Percentiles rank a stretch among this genome's conserved stretches.
Evolutionary conservation across 2,329 filamentous ascomycete genomes (phyloP).

Genomic region (Sporothrix phasma): DNA sequence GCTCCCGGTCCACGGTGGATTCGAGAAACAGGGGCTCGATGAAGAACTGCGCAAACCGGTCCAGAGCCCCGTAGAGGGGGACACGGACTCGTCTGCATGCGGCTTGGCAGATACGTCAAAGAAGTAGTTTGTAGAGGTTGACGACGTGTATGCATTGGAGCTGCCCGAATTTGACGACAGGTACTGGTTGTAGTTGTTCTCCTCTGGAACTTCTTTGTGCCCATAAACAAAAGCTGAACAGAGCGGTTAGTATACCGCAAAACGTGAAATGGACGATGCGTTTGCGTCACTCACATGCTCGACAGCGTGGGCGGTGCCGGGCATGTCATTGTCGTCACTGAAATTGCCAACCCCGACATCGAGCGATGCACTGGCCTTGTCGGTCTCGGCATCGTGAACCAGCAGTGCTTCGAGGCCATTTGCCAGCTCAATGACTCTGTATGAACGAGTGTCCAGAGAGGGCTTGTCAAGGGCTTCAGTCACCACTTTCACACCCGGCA

Average conservation of each 20-base stretch:
- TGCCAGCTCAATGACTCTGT: constrained; percentile 72
- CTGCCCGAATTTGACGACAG: constrained; percentile 80
- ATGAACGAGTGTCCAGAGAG: constrained; percentile 73
- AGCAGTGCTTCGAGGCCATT: constrained; percentile 87
- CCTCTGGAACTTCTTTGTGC: constrained; percentile 90
- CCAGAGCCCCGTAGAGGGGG: constrained; percentile 67
- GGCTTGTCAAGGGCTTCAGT: constrained; percentile 73
- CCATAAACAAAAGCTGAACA: constrained; percentile 78
- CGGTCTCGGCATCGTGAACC: constrained; percentile 88
- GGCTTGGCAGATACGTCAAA: constrained; percentile 86
- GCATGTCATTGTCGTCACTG: constrained; percentile 82
- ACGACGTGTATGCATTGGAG: constrained; percentile 90
- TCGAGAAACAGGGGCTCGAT: constrained; percentile 77
- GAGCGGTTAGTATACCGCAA: neutral
- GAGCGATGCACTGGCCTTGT: constrained; percentile 91
- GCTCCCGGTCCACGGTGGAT: constrained; percentile 75
- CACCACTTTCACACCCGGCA: constrained; percentile 25
- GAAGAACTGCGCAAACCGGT: constrained; percentile 92
- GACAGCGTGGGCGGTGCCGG: constrained; percentile 89
- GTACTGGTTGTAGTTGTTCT: constrained; percentile 94
- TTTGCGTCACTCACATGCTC: constrained; percentile 55
- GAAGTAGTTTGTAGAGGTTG: constrained; percentile 94
- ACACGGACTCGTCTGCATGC: constrained; percentile 48
- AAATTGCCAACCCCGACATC: constrained; percentile 96
- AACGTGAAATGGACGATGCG: neutral